Evolutionary conservation across 441 rosid genomes (phyloP), one percentile per base, ranked within the genome.

Genomic region (Populus hybrid): DNA sequence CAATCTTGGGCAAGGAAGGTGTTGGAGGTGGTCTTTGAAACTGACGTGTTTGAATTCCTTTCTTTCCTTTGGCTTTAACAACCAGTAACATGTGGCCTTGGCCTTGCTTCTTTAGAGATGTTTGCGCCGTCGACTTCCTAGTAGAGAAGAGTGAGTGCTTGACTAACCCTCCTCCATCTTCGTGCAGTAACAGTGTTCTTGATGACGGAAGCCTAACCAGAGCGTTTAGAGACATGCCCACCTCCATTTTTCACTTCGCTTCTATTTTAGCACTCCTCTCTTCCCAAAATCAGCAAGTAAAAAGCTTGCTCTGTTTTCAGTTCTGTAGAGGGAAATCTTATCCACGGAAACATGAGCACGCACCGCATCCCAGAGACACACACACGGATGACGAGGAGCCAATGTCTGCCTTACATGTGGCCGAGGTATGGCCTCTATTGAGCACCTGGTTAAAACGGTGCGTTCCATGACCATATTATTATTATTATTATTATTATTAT

Each of bases 1-100:
- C 98, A 86, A 95, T 78, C 85, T 92, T 93, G 76, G 97, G 99
- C 87, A 95, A 78, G 65, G 90, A 75, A 68, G 97, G 98, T 53
- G 88, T 79, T 0, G 89, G 88, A 2, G 88, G 81, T 65, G 89
- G 81, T 65, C 88, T 87, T 78, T 85, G 95, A 82, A 87, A 87
- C 88, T 90, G 99, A 75, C 94, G 94, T 28, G 92, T 82, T 28
- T 86, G 87, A 93, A 90, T 89, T 78, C 95, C 96, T 80, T 81
- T 89, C 83, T 87, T 91, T 20, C 99, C 98, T 74, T 92, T 95
- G 16, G 99, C 98, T 74, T 91, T 81, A 50, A 95, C 93, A 68
- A 89, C 88, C 64, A 91, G 59, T 76, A 45, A 64, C 36, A 74
- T 53, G 78, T 74, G 72, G 35, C 76, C 70, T 12, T 79, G 76